Evolutionary conservation across 805 yeast genomes (phyloP), one percentile per base, ranked within the genome.

Genomic region (Isabelozyma rhagii): DNA sequence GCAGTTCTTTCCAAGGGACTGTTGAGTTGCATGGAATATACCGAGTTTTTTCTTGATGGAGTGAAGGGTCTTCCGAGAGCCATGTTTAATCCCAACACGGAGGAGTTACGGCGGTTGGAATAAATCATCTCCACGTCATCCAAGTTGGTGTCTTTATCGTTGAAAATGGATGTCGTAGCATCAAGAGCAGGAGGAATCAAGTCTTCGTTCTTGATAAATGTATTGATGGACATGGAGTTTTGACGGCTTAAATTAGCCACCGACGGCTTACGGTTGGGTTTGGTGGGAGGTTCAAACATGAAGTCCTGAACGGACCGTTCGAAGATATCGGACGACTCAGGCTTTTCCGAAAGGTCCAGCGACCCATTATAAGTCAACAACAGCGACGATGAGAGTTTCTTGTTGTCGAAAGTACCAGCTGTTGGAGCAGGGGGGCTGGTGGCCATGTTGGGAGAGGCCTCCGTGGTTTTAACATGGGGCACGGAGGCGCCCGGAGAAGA

Each of bases 131-230:
- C 92, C 11, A 88, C 83, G 48, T 80, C 77, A 55, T 87, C 85
- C 51, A 90, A 77, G 58, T 85, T 81, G 4, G 86, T 73, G 42
- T 73, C 68, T 57, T 83, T 83, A 11, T 84, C 79, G 41, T 83
- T 75, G 38, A 87, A 72, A 51, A 85, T 81, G 15, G 84, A 78
- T 4, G 94, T 80, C 8, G 96, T 89, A 18, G 79, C 79, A 58
- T 89, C 96, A 56, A 89, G 72, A 6, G 89, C 89, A 0, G 97
- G 92, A 1, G 96, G 87, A 17, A 89, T 87, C 56, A 68, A 80
- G 65, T 90, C 87, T 64, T 89, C 85, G 8, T 72, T 66, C 36
- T 78, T 71, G 47, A 69, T 61, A 39, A 49, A 57, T 44, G 46
- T 61, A 38, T 64, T 66, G 10, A 53, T 51, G 38, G 70, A 62